Conservation (phyloP, 495 filamentous ascomycete species). For the Ascobolus immersus region DNA sequence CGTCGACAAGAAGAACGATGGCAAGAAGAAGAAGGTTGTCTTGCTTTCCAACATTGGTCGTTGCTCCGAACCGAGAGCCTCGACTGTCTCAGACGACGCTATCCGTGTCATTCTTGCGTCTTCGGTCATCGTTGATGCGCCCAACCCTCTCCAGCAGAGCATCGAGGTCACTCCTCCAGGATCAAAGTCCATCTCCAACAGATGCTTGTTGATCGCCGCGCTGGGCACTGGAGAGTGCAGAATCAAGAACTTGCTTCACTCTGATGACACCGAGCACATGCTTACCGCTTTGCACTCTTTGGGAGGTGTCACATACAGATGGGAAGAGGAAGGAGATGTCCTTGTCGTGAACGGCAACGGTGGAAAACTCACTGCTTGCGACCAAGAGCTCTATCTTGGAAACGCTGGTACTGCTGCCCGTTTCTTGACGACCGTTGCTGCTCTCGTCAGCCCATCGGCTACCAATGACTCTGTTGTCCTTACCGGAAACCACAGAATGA, state of each 20-base stretch:
- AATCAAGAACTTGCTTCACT: slow-evolving; percentile 78
- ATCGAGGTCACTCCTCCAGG: slow-evolving; percentile 70
- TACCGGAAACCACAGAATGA: slow-evolving; percentile 92
- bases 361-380: slow-evolving; percentile 52
- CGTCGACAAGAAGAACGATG: slow-evolving; percentile 96
- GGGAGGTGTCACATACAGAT: slow-evolving; percentile 72
- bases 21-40: slow-evolving; percentile 88
- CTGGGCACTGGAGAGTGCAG: slow-evolving; percentile 68
- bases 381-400: slow-evolving; percentile 62
- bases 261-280: slow-evolving; percentile 95
- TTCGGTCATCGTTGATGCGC: slow-evolving; percentile 39
- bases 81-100: slow-evolving; percentile 58
- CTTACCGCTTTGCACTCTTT: slow-evolving; percentile 60
- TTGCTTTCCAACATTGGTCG: slow-evolving; percentile 74
- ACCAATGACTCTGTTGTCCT: slow-evolving; percentile 42
- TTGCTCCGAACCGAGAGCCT: slow-evolving; percentile 66
- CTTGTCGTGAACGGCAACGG: slow-evolving; percentile 78
- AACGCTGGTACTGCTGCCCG: slow-evolving; percentile 91
- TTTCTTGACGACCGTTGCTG: slow-evolving; percentile 81
- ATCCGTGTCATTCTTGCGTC: slow-evolving; percentile 66
- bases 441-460: slow-evolving; percentile 42
- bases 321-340: slow-evolving; percentile 79
- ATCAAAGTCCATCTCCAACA: slow-evolving; percentile 95
- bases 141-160: slow-evolving; percentile 3
- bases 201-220: slow-evolving; percentile 75